Evolutionary conservation across 768 basidiomycete genomes (phyloP), one percentile per base, ranked within the genome.

Genomic region (Pluteus cervinus): DNA sequence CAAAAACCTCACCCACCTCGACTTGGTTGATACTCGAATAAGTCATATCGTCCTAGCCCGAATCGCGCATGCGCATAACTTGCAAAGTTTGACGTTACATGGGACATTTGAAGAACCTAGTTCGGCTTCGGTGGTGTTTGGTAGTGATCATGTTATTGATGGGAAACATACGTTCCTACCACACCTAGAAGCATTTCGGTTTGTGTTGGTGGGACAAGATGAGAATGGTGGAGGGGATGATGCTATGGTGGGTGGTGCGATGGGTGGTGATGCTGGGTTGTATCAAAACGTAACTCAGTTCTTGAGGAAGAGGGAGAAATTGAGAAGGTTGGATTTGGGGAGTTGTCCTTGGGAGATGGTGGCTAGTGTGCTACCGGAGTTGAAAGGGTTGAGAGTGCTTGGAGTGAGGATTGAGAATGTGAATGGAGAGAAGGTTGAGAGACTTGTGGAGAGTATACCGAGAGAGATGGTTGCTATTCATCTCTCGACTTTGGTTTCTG

Each of bases 11-110:
- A 81, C 79, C 4, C 79, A 79, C 44, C 72, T 82, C 41, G 79
- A 84, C 49, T 70, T 82, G 29, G 78, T 82, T 24, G 79, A 81
- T 52, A 82, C 79, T 6, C 66, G 73, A n/a, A 76, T 83, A 33
- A 77, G 75, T 11, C 73, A 76, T 46, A 58, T 71, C 32, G 79
- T 82, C 23, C 65, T 83, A 26, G 67, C 73, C 10, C 71, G 79
- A 8, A 79, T 82, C 31, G 71, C 76, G 0, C 75, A 76, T 45
- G 79, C 79, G 2, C 69, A 76, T 45, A 71, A 71, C 29, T 61
- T 84, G 32, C 68, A 74, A 49, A 73, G 73, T 42, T 60, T 84
- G 24, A 82, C 80, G 0, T 56, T 84, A 5, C 80, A 82, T 44
- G 79, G 81, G 17, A 77, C 73, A 21, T 74, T 81, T 43, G 77